Evolutionary conservation across 2,329 filamentous ascomycete genomes (phyloP), one percentile per base, ranked within the genome.

Genomic region (Aspergillus quadricinctus): DNA sequence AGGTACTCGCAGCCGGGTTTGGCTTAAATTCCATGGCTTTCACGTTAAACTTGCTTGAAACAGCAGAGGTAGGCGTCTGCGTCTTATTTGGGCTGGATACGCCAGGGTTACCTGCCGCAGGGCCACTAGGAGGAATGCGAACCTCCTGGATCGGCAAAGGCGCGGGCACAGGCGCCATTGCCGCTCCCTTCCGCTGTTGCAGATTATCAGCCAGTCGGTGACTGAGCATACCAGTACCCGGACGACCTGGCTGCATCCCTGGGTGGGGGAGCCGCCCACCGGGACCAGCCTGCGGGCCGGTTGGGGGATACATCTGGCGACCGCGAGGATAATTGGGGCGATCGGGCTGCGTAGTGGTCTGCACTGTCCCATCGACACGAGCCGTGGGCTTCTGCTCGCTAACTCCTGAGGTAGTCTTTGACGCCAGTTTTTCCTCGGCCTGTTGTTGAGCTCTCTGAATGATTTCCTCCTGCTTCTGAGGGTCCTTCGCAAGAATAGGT

Each of bases 401-500:
- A 23, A 76, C 71, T 11, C 74, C 70, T 8, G 72, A 53, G n/a
- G 64, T 58, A 29, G 72, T 69, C 77, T 85, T 71, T 66, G 77
- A 65, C 65, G 73, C 68, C 45, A 77, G 69, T 60, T 83, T 78
- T 48, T 80, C 76, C 55, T 90, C 86, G 2, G 86, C 87, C 63
- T 93, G 88, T 68, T 86, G 84, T 58, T 90, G 85, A 1, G 91
- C 91, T 73, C 92, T 95, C 65, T 92, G 88, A 68, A 96, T 88
- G 61, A 99, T 97, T 69, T 92, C 86, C 67, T 92, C 87, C 75
- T 97, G 94, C 77, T 97, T 99, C 48, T 80, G 83, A n/a, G 92
- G 92, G 70, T 99, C 94, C 72, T 97, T 99, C 57, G 94, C 93
- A 58, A 99, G 88, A 63, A 99, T 99, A 1, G 90, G 88, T 28